phyloP scores from a whole-genome alignment of 495 filamentous ascomycete species.

The Neurospora discreta region DNA sequence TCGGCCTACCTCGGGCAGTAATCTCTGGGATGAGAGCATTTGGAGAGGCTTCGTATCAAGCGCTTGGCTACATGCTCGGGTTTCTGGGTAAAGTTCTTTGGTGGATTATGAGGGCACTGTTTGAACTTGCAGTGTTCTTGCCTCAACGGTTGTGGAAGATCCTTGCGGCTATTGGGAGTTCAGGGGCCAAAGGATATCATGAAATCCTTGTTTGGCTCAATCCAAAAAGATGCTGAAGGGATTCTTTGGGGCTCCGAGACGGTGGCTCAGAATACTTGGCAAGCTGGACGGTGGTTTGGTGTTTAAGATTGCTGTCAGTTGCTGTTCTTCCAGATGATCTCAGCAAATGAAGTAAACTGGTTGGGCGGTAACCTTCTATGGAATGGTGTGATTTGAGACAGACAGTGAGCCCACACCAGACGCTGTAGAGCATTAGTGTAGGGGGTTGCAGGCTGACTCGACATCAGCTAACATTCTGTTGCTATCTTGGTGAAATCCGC shows the following conservation, averaged over 20 bases:
- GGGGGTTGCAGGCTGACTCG: background rate
- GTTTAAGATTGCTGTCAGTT: background rate
- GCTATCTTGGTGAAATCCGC: background rate
- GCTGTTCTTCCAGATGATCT: background rate
- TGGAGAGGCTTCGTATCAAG: constrained; percentile 12
- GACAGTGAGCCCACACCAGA: background rate
- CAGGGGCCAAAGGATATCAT: constrained; percentile 23
- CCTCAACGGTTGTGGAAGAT: constrained; percentile 26
- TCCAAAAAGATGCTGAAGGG: constrained; percentile 17
- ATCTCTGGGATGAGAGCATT: constrained; percentile 13
- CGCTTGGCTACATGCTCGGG: constrained; percentile 22
- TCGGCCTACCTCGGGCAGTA: constrained; percentile 20
- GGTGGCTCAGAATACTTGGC: background rate
- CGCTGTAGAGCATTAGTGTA: background rate
- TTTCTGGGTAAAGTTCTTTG: constrained; percentile 17
- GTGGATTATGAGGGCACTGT: constrained; percentile 13
- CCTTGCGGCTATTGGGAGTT: constrained; percentile 15
- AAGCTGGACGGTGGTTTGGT: background rate
- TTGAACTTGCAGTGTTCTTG: constrained; percentile 21
- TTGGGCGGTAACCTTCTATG: background rate
- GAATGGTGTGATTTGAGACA: background rate
- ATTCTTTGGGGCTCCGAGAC: background rate
- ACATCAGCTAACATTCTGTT: background rate
- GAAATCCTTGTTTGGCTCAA: constrained; percentile 32
- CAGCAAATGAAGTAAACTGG: background rate